phyloP scores from a whole-genome alignment of 2,329 filamentous ascomycete species.

The Plectosphaerella sp. region DNA sequence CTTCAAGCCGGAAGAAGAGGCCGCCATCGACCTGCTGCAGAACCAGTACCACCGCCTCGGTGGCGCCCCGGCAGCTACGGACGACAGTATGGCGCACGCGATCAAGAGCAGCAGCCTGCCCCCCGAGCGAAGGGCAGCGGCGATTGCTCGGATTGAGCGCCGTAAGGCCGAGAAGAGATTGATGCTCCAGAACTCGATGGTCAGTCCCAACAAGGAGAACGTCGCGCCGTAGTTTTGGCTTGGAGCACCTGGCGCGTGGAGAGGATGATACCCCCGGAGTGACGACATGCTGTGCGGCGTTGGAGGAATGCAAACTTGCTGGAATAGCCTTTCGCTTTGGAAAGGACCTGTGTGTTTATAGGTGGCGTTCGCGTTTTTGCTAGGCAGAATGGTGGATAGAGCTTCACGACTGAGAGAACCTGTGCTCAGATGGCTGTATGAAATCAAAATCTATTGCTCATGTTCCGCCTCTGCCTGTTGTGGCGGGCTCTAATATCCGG shows the following conservation, averaged over 20 bases:
- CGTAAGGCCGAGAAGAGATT: constrained; percentile 43
- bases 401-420: no score
- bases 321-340: no score
- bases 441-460: not conserved
- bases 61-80: no score
- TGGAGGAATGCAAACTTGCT: not conserved
- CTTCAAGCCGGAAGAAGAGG: constrained; percentile 22
- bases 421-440: not conserved
- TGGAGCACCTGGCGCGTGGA: not conserved
- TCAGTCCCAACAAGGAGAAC: constrained; percentile 47
- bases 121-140: constrained; percentile 47
- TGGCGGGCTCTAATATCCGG: not conserved
- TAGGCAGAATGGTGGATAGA: no score
- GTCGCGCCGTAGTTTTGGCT: constrained; percentile 18
- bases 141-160: constrained; percentile 49
- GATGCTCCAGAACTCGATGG: constrained; percentile 13
- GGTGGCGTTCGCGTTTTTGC: no score
- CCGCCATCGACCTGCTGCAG: constrained; percentile 38
- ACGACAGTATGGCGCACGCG: constrained; percentile 21
- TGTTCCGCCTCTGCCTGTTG: not conserved
- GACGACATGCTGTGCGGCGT: not conserved
- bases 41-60: constrained; percentile 42
- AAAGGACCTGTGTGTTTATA: no score
- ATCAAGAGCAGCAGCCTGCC: constrained; percentile 35
- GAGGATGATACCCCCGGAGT: not conserved